Conservation (phyloP, 768 basidiomycete species). For the Austroboletus eburneus region DNA sequence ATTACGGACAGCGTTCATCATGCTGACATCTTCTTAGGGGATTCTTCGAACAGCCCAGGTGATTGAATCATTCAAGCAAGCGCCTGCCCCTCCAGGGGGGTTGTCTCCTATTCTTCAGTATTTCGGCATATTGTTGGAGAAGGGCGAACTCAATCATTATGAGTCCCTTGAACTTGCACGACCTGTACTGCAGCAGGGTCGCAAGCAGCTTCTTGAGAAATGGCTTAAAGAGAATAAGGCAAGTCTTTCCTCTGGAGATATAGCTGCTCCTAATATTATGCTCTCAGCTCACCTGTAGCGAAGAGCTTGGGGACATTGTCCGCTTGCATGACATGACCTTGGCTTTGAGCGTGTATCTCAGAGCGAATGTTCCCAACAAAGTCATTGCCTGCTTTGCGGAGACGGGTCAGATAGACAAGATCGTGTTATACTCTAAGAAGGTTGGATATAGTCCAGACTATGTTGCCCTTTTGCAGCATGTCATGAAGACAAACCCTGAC, state of each 20-base stretch:
- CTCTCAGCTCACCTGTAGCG: conserved; percentile 88
- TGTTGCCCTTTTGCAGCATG: conserved; percentile 85
- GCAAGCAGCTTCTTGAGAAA: conserved; percentile 96
- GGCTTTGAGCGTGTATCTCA: conserved; percentile 94
- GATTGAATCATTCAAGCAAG: conserved; percentile 96
- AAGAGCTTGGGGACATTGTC: conserved; percentile 97
- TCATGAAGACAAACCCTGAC: conserved; percentile 95
- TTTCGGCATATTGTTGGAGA: conserved; percentile 97
- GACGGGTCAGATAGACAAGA: conserved; percentile 98
- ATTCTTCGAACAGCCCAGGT: conserved; percentile 92
- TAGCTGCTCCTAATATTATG: conserved; percentile 9
- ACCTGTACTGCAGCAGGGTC: conserved; percentile 92
- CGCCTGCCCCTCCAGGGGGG: conserved; percentile 85
- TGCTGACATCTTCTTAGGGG: conserved; percentile 47
- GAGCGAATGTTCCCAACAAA: conserved; percentile 97
- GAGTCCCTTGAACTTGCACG: conserved; percentile 95
- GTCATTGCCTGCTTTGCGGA: conserved; percentile 99
- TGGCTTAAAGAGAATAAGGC: conserved; percentile 99
- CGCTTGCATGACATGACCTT: conserved; percentile 94
- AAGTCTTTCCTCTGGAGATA: conserved; percentile 6
- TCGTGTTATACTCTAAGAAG: conserved; percentile 95
- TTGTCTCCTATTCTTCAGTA: conserved; percentile 96
- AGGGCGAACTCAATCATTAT: conserved; percentile 94
- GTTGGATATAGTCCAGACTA: conserved; percentile 94
- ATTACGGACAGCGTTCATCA: background rate